Evolutionary conservation across 2,329 filamentous ascomycete genomes (phyloP).

Genomic region (Fusarium lyarnte): DNA sequence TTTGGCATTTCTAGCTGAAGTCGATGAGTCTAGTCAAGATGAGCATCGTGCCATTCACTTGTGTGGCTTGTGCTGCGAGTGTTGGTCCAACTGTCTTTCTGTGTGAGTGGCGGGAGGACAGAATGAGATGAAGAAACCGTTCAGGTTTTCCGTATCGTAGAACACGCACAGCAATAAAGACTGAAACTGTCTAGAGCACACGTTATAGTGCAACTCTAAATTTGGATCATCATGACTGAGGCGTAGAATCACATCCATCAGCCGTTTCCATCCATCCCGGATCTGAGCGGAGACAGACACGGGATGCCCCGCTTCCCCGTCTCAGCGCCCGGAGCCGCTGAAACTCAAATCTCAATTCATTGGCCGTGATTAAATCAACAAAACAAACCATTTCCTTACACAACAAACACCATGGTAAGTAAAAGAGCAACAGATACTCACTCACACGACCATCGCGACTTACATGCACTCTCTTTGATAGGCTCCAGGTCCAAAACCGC

Average conservation of each 20-base stretch:
- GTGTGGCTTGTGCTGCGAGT: not conserved
- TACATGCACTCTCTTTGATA: conserved; percentile 1
- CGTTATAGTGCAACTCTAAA: not conserved
- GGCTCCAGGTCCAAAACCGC: conserved; percentile 43
- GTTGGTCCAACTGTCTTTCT: not conserved
- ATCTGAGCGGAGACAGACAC: conserved; percentile 20
- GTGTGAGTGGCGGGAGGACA: not conserved
- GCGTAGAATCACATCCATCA: conserved; percentile 11
- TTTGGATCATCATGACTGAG: conserved; percentile 6
- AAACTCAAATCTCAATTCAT: conserved; percentile 19
- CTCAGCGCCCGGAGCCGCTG: conserved; percentile 23
- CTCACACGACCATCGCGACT: not conserved
- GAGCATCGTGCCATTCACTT: not conserved
- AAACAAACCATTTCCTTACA: conserved; percentile 10
- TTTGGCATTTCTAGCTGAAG: conserved; percentile 14
- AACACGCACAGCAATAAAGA: not conserved
- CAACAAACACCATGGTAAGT: conserved; percentile 22
- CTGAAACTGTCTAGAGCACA: not conserved
- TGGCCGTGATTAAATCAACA: conserved; percentile 21
- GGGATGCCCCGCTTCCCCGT: conserved; percentile 31
- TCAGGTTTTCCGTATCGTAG: not conserved
- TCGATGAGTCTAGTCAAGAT: conserved; percentile 6
- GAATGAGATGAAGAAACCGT: not conserved
- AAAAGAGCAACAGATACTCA: not conserved
- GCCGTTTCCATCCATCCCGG: not conserved